A percentile compares a stretch with the other conserved stretches of the same genome.
Evolutionary conservation across 2,329 filamentous ascomycete genomes (phyloP).

Genomic region (Pseudogymnoascus sp.): DNA sequence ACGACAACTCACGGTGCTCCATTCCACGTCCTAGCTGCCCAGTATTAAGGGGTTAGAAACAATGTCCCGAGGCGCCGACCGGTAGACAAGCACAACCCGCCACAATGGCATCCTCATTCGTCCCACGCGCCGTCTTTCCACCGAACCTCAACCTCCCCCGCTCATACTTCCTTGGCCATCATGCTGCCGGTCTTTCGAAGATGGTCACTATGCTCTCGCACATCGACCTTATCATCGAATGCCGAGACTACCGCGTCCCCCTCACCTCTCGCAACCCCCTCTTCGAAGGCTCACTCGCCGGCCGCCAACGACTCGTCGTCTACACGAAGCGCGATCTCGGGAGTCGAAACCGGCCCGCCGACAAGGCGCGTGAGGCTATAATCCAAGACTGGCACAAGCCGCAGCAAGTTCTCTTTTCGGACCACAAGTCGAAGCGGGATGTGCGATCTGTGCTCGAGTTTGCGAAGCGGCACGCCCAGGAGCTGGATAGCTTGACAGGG

Average conservation of each 20-base stretch:
- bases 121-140: slow-evolving; percentile 66
- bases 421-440: slow-evolving; percentile 37
- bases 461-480: slow-evolving; percentile 41
- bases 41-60: neutral
- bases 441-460: slow-evolving; percentile 36
- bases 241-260: slow-evolving; percentile 85
- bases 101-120: slow-evolving; percentile 41
- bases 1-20: neutral
- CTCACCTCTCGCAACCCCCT: slow-evolving; percentile 82
- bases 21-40: neutral
- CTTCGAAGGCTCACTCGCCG: slow-evolving; percentile 69
- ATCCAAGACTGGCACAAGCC: slow-evolving; percentile 46
- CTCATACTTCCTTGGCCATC: slow-evolving; percentile 93
- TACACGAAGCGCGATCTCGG: slow-evolving; percentile 87
- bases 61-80: neutral
- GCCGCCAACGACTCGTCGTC: slow-evolving; percentile 67
- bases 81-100: neutral
- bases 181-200: slow-evolving; percentile 68
- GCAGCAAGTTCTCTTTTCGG: slow-evolving; percentile 43
- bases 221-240: slow-evolving; percentile 86
- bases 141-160: slow-evolving; percentile 66
- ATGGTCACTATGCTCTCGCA: slow-evolving; percentile 74
- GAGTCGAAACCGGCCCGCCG: slow-evolving; percentile 31
- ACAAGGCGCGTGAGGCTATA: slow-evolving; percentile 39
- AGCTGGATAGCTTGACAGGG: slow-evolving; percentile 60